Evolutionary conservation across 306 rosid genomes (phyloP).

Genomic region (Quercus gilva): DNA sequence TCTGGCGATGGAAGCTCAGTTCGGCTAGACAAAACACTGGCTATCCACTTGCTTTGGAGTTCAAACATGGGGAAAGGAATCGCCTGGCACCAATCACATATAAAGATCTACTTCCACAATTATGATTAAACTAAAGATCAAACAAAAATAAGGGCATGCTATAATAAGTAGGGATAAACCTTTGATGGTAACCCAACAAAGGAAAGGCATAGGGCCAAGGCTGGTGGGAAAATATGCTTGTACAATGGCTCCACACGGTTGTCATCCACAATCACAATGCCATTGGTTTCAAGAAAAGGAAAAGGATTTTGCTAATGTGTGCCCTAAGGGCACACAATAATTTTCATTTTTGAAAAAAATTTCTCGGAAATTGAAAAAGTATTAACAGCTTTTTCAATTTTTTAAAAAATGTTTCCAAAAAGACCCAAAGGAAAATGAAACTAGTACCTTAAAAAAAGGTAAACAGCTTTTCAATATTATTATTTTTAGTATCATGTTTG

Average conservation of each 20-base stretch:
- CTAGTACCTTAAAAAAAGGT: conserved; percentile 45
- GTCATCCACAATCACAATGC: conserved; percentile 56
- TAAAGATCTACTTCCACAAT: neutral
- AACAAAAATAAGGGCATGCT: neutral
- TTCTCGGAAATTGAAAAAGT: too few species aligned
- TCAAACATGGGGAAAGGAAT: conserved; percentile 52
- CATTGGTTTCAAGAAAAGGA: conserved; percentile 64
- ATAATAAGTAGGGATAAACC: conserved; percentile 27
- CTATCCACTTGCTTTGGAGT: conserved; percentile 78
- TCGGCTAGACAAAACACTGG: conserved; percentile 52
- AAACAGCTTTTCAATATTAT: neutral
- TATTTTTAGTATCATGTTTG: neutral
- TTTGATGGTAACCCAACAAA: conserved; percentile 72
- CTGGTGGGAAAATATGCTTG: conserved; percentile 78
- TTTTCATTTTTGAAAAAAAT: too few species aligned
- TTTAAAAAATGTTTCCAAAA: too few species aligned
- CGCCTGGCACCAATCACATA: conserved; percentile 39
- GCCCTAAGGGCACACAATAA: too few species aligned
- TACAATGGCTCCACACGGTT: conserved; percentile 71
- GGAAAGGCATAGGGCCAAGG: conserved; percentile 66
- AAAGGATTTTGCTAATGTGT: conserved; percentile 16
- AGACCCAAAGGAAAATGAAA: too few species aligned
- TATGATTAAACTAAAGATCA: neutral
- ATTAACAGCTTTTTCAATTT: too few species aligned
- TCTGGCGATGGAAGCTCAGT: conserved; percentile 55